Base-by-base conservation (phyloP, 116 monocot species). In the Posidonia oceanica region DNA sequence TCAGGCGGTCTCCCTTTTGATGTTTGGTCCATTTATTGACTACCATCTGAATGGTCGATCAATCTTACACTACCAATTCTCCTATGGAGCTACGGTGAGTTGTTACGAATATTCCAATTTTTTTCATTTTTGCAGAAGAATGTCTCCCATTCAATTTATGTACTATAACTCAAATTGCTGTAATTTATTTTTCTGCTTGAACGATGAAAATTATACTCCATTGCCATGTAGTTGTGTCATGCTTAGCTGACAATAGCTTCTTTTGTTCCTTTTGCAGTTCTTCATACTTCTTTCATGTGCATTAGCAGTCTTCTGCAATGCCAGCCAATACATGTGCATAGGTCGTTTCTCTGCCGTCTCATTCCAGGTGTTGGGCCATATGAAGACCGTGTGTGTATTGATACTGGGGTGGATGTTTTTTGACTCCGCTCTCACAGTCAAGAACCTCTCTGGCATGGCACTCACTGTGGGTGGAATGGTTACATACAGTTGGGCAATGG, bases 341-440 rank as follows among this genome's bases (percentile, higher is more conserved):
- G 92, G 97, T 40, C 89, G 97, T 17, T 97, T 97, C 80, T 97
- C 97, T 2, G 97, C 97, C 13, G 86, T 86, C 7, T 92, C 97
- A 20, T 97, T 97, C 92, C 97, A 97, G 79, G 97, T 97, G 11
- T 72, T 97, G 60, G 97, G 97, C 23, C 97, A 97, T 82, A 97
- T 97, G 97, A 97, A 97, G 72, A 97, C 97, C 0, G 85, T 97
- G 13, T 97, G 87, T 29, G 97, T 97, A 3, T 62, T 97, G 69
- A 84, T 89, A 14, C 76, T 97, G 4, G 97, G 97, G 11, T 97
- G 97, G 97, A 58, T 92, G 29, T 75, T 97, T 36, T 97, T 97
- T 14, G 97, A 92, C 73, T 91, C 97, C 5, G 85, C 87, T 12
- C 89, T 97, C 37, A 89, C 97, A 10, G 8, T 83, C 61, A 97